Percentiles rank a stretch among this genome's conserved stretches.
Evolutionary conservation across 2,329 filamentous ascomycete species (phyloP).

Genomic region (Curvularia verruculosa): DNA sequence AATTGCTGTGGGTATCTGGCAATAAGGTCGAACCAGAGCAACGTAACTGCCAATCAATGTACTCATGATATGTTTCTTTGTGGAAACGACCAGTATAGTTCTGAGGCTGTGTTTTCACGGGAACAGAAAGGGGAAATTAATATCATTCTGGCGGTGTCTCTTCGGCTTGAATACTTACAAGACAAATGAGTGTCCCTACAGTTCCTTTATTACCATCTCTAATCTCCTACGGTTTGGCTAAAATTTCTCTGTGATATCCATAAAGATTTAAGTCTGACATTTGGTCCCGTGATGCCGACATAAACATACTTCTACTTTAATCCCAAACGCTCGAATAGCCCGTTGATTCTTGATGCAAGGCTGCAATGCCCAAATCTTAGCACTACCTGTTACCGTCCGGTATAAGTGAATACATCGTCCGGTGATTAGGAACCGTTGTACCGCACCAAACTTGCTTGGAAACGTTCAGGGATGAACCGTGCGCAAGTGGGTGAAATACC

Average conservation of each 20-base stretch:
- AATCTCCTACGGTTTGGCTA: neutral
- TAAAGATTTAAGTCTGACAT: neutral
- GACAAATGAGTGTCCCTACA: neutral
- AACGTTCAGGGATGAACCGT: neutral
- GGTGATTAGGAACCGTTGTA: neutral
- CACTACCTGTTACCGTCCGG: neutral
- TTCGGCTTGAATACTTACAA: neutral
- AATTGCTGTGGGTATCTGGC: neutral
- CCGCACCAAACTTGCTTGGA: neutral
- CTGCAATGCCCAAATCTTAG: neutral
- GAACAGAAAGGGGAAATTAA: neutral
- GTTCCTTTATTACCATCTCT: neutral
- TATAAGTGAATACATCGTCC: neutral
- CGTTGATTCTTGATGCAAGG: neutral
- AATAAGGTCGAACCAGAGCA: neutral
- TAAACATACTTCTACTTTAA: neutral
- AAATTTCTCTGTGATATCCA: neutral
- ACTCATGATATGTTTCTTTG: neutral
- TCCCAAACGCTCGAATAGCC: neutral
- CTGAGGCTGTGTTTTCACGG: neutral
- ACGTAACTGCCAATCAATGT: neutral
- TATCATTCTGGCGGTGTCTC: neutral
- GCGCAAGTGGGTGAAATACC: neutral
- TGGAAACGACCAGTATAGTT: neutral
- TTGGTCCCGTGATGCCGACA: neutral